These are phyloP conservation scores for Globisporangium apiculatum DNA, from an alignment of 352 stramenopile species.

Conservation along the genomic window DNA sequence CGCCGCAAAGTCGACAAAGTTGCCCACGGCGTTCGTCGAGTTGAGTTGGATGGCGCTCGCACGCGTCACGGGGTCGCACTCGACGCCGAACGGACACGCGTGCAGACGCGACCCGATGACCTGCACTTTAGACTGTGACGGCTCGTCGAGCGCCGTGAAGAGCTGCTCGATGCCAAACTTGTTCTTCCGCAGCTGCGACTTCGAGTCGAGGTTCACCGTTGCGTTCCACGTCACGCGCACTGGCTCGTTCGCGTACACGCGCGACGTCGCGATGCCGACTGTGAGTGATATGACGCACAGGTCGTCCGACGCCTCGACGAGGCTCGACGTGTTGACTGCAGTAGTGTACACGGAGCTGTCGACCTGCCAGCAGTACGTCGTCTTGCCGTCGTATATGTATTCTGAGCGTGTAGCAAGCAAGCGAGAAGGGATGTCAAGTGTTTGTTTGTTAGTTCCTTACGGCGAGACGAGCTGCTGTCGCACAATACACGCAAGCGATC, in stretches of 20 bases:
- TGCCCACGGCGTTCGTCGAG: constrained; percentile 40
- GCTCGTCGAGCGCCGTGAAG: constrained; percentile 33
- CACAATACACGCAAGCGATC: not conserved
- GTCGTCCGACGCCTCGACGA: constrained; percentile 30
- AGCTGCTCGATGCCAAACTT: constrained; percentile 38
- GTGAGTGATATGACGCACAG: constrained; percentile 47
- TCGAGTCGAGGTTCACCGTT: constrained; percentile 29
- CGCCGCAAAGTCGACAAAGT: constrained; percentile 45
- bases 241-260: constrained; percentile 50
- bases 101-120: constrained; percentile 51
- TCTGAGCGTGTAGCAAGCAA: constrained; percentile 1
- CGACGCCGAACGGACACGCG: constrained; percentile 27
- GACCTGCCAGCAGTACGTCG: constrained; percentile 59
- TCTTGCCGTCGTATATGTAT: constrained; percentile 28
- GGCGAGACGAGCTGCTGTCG: not conserved
- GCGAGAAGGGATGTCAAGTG: not conserved
- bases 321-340: constrained; percentile 29
- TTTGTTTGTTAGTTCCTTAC: too few species aligned
- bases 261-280: constrained; percentile 26
- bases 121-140: constrained; percentile 46
- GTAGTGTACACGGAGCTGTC: constrained; percentile 48
- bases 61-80: constrained; percentile 53
- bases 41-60: constrained; percentile 33
- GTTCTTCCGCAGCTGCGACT: constrained; percentile 30
- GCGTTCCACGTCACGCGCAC: constrained; percentile 65